These are phyloP conservation scores for Fusarium agapanthi DNA, from an alignment of 2,329 filamentous ascomycete species.

Conservation along the genomic window DNA sequence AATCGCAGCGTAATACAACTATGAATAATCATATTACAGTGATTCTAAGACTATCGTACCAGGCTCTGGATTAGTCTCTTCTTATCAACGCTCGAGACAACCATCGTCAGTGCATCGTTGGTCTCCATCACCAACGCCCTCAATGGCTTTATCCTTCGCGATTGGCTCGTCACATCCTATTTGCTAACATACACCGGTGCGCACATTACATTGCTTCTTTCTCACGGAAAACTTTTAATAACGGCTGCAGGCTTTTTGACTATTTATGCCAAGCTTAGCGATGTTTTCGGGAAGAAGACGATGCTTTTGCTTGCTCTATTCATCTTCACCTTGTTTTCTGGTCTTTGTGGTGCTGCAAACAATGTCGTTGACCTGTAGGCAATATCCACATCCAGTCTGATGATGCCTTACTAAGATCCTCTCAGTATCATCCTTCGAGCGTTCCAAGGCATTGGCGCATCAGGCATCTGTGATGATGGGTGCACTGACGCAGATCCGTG, in stretches of 20 bases:
- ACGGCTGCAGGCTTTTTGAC: not conserved
- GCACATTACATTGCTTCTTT: accelerated
- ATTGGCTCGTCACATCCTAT: slow-evolving; percentile 13
- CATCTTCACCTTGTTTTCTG: slow-evolving; percentile 2
- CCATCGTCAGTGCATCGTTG: slow-evolving; percentile 6
- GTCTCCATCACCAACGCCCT: slow-evolving; percentile 3
- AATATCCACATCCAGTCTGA: accelerated
- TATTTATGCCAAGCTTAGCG: not conserved
- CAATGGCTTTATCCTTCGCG: slow-evolving; percentile 4
- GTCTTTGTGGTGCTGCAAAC: not conserved
- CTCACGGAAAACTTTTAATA: accelerated
- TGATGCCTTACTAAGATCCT: accelerated
- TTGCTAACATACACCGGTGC: not conserved
- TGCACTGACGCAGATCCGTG: not conserved
- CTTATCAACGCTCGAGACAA: slow-evolving; percentile 1
- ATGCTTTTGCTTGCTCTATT: slow-evolving; percentile 1
- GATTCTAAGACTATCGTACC: not conserved
- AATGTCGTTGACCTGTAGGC: slow-evolving; percentile 2
- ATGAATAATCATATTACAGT: accelerated
- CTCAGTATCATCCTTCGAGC: not conserved
- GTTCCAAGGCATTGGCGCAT: slow-evolving; percentile 1
- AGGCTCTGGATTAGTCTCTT: not conserved
- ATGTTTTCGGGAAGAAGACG: slow-evolving; percentile 8
- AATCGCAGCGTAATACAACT: not conserved
- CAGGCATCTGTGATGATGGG: slow-evolving; percentile 6